Conservation (phyloP, 495 filamentous ascomycete species). For the Neurospora sp. region DNA sequence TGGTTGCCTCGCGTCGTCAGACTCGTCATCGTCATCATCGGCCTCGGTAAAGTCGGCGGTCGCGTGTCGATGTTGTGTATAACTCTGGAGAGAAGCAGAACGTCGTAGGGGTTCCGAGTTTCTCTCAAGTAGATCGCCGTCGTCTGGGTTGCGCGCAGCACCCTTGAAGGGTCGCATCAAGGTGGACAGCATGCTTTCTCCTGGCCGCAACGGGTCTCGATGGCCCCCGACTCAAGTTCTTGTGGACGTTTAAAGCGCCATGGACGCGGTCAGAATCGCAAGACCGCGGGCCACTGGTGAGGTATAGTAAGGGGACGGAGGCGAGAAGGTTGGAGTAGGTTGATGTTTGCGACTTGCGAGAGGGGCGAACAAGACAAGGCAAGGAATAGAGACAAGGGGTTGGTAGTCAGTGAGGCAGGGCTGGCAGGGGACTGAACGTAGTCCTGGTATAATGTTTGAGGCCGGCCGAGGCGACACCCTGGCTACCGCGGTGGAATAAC, state of each 20-base stretch:
- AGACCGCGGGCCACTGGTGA: background rate
- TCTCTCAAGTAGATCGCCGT: slow-evolving; percentile 1
- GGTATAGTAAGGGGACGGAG: background rate
- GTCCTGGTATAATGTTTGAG: background rate
- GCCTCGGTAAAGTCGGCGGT: slow-evolving; percentile 49
- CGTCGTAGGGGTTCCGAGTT: slow-evolving; percentile 3
- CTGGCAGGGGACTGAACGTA: background rate
- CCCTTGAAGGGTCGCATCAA: slow-evolving; percentile 31
- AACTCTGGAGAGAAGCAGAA: slow-evolving; percentile 22
- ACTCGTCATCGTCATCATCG: slow-evolving; percentile 41
- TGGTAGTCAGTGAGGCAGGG: background rate
- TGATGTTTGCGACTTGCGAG: background rate
- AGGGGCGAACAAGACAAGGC: background rate
- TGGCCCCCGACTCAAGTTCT: background rate
- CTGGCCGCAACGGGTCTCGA: background rate
- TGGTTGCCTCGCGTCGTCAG: slow-evolving; percentile 29
- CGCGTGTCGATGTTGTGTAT: slow-evolving; percentile 34
- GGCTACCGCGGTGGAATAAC: background rate
- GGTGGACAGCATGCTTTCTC: slow-evolving; percentile 31
- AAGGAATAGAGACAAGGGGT: background rate
- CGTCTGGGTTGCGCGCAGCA: slow-evolving; percentile 11
- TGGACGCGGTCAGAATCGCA: slow-evolving; percentile 9
- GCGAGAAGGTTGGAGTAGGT: background rate
- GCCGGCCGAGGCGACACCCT: background rate
- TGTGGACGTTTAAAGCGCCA: slow-evolving; percentile 14